These are phyloP conservation scores for Niebla homalea DNA, from an alignment of 495 filamentous ascomycete species.

Conservation along the genomic window DNA sequence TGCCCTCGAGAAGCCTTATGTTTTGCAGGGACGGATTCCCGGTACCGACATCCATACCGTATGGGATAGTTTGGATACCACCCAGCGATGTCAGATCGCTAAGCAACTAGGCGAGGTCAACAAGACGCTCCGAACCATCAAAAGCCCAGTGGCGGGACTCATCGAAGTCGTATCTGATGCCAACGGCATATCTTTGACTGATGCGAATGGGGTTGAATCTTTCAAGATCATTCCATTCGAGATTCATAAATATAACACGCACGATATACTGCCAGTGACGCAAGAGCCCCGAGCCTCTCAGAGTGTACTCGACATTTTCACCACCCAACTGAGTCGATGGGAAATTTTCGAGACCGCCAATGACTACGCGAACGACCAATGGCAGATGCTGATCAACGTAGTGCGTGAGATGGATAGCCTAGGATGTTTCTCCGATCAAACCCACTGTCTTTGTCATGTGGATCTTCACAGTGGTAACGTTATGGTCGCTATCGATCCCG, in stretches of 20 bases:
- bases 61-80: slow-evolving; percentile 5
- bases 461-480: slow-evolving; percentile 27
- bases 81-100: slow-evolving; percentile 4
- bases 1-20: slow-evolving; percentile 9
- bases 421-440: slow-evolving; percentile 1
- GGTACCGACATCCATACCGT: slow-evolving; percentile 6
- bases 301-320: background rate
- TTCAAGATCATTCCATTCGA: slow-evolving; percentile 10
- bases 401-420: slow-evolving; percentile 6
- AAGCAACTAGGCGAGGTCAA: background rate
- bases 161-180: background rate
- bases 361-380: background rate
- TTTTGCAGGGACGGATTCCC: slow-evolving; percentile 7
- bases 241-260: background rate
- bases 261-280: background rate
- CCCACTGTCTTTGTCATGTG: slow-evolving; percentile 23
- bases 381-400: background rate
- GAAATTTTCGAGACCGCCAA: background rate
- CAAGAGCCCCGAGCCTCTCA: too few species aligned
- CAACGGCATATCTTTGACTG: too few species aligned
- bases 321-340: background rate
- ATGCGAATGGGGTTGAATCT: background rate
- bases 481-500: slow-evolving; percentile 14
- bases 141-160: slow-evolving; percentile 2
- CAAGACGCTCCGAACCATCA: slow-evolving; percentile 1